Evolutionary conservation across 768 basidiomycete species (phyloP), one percentile per base, ranked within the genome.

Genomic region (Panaeolus papilionaceus): DNA sequence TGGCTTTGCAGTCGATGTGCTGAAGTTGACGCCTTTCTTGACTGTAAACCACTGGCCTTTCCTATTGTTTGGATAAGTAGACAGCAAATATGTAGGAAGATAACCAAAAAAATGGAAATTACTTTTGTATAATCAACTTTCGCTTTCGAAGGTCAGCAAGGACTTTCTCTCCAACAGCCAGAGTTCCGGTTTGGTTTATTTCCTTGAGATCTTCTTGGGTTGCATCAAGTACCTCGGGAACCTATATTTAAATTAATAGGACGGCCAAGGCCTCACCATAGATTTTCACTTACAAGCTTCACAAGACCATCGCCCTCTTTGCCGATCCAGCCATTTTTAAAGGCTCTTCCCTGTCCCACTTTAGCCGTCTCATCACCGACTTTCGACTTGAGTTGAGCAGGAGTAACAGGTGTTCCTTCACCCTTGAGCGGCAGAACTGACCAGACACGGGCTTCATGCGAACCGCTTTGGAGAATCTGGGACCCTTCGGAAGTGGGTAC

Each of bases 361-460:
- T 96, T 98, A 16, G 94, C 90, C 7, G 89, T 86, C 72, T 98
- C 95, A 66, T 93, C 92, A 14, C 97, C 97, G 14, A 99, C 86
- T 67, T 78, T 77, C 68, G 86, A 85, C 79, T 92, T 93, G 14
- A 98, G 82, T 67, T 92, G 87, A 61, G 82, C 86, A 0, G 87
- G 83, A 4, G 87, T 85, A 42, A 97, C 68, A 9, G 95, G 90
- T 44, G 81, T 71, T 2, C 91, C 92, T 67, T 88, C 81, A 2
- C 93, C 95, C 69, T 89, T 92, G 4, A 74, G 70, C 7, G 94
- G 93, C 4, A 97, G 83, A 23, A 88, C 94, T 61, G 85, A 82
- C 97, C 97, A 99, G 39, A 99, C 95, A 66, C 94, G 89, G 61
- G 92, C 95, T 82, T 99, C 98, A 78, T 98, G 96, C 14, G 96